Base-by-base conservation (phyloP, 257 asterid species). In the Lithospermum erythrorhizon region DNA sequence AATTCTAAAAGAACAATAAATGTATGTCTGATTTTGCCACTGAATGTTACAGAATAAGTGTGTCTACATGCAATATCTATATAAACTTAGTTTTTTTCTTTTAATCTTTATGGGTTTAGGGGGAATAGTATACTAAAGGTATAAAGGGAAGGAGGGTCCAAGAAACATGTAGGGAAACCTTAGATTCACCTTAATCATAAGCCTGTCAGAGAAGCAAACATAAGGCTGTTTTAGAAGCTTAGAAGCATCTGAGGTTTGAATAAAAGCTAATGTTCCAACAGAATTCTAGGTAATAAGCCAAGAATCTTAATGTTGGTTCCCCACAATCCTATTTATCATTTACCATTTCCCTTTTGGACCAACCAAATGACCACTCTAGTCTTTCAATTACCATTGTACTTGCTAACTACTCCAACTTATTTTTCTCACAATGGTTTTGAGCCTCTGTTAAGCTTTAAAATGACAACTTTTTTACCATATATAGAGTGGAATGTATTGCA, bases 191-290 rank as follows among this genome's bases (percentile, higher is more conserved):
- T 77, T 87, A 89, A 86, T 89, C 75, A 89, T 79, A 76, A 82
- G 95, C 82, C 75, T 76, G 78, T 58, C 70, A 69, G 54, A 67
- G 81, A 79, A 76, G 83, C 78, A 75, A 66, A 73, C 52, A 66
- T 67, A 84, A 84, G 95, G 94, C 90, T 86, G 93, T 72, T 79
- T 74, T 79, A 80, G 81, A 85, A 77, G 94, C 76, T 74, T 79
- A 80, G 81, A 85, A 77, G 94, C 78, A 76, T 63, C 79, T 82
- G 88, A 77, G 68, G 86, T 89, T 89, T 89, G 95, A 89, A 89
- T 66, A 78, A 83, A 87, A 72, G 83, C 82, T 64, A 73, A 70
- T 22, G 52, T 61, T 69, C 71, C 79, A 75, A 82, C 78, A 77
- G 58, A 81, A 83, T 72, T 66, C 80, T 81, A 75, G 70, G 72